Base-by-base conservation (phyloP, 768 basidiomycete species). In the Termitomyces sp. region DNA sequence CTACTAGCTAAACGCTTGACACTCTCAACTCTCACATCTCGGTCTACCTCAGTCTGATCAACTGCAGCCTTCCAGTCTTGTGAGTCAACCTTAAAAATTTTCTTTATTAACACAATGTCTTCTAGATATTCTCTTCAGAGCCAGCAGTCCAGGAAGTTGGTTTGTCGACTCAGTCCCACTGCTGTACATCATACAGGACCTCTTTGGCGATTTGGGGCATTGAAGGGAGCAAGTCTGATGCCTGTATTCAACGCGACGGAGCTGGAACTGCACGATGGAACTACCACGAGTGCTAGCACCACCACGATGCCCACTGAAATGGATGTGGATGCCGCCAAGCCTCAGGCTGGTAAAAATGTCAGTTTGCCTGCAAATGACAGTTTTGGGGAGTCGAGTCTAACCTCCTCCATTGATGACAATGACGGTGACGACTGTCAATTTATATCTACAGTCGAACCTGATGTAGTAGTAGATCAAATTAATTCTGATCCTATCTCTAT, bases 171-270 rank as follows among this genome's bases (percentile, higher is more conserved):
- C 26, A 49, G 48, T 7, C 48, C 32, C 0, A 34, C 30, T 1
- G 48, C 48, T n/a, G 20, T 49, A 1, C 30, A 4, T 22, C 1
- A 33, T 13, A 34, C 32, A 3, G 30, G 48, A 34, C 32, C 48
- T 10, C 7, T 49, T n/a, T 3, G 2, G 16, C 22, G 5, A 2
- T 4, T 26, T 8, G 22, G 13, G 16, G 14, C 4, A 4, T 2
- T 16, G 34, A 24, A 37, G 18, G 46, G 30, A 5, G 32, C 18
- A 9, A n/a, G 1, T 24, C 16, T 8, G 34, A 26, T 0, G 5
- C n/a, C 13, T 5, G 14, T n/a, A 1, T 1, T 22, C 2, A 0
- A 16, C 4, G 5, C 0, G 4, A 5, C 4, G 3, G 26, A n/a
- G 0, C 22, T 2, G 6, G 37, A 16, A 37, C 5, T 2, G 0